Base-by-base conservation (phyloP, 163 green algal species). In the Volvox carteri region DNA sequence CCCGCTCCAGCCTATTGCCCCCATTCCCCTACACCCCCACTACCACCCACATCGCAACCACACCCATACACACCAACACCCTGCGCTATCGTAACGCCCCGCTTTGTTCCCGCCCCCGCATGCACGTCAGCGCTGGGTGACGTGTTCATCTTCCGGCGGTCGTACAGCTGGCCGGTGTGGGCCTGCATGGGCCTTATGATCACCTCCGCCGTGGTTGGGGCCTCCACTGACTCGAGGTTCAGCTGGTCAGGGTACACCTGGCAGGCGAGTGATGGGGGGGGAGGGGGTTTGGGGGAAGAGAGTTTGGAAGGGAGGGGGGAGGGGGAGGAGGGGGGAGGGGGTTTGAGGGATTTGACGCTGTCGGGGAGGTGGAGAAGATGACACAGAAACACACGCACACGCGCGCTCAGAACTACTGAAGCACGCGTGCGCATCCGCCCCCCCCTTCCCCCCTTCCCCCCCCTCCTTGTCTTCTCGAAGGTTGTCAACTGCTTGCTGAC, bases 401-500 rank as follows among this genome's bases (percentile, higher is more conserved):
- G n/a, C n/a, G n/a, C n/a, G n/a, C n/a, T n/a, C n/a, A n/a, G n/a
- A n/a, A n/a, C n/a, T n/a, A n/a, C n/a, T n/a, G n/a, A n/a, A n/a
- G n/a, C n/a, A n/a, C n/a, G n/a, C n/a, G n/a, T n/a, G n/a, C n/a
- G n/a, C n/a, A n/a, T n/a, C n/a, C n/a, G n/a, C n/a, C n/a, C n/a
- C n/a, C n/a, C n/a, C n/a, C n/a, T n/a, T n/a, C n/a, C n/a, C n/a
- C n/a, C 4, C 87, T 37, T 76, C 33, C 94, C 90, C 19, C 30
- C 30, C 65, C 65, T 33, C 1, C 30, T 3, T 33, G 7, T 11
- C 33, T 33, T 25, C 65, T 12, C 30, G n/a, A 48, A 84, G 91
- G 70, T 96, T 0, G 84, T 88, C 79, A 97, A 97, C 90, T 97
- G 94, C 91, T 30, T 92, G 18, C 94, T 96, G 89, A 97, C 95